Base-by-base conservation (phyloP, 768 basidiomycete species). In the Kwoniella heveanensis region DNA sequence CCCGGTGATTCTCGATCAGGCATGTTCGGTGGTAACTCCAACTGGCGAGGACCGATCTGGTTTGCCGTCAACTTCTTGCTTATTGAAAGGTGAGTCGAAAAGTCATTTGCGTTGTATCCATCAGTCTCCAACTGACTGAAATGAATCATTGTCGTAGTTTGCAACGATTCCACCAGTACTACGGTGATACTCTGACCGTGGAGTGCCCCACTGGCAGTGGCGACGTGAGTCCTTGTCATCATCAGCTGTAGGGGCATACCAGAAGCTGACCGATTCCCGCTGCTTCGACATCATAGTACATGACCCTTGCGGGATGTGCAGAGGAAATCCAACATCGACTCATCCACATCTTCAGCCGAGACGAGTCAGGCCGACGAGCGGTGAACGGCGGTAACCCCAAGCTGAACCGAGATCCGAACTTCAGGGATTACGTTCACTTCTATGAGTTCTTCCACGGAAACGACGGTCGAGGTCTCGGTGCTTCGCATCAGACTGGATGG, bases 321-420 rank as follows among this genome's bases (percentile, higher is more conserved):
- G 95, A 97, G 74, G 96, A 99, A 80, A 93, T 99, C 60, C 96
- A 98, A 80, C 95, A 98, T 77, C 88, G 96, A n/a, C 88, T 98
- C 66, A 99, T 98, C 60, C 93, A 98, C 79, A 92, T 99, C 72
- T 99, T 99, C 74, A 88, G 91, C n/a, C 87, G 93, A 26, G 95
- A 99, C 76, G 79, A 86, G 66, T 85, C 91, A 64, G 93, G 94
- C 10, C 85, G 86, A 65, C 84, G 96, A 44, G 93, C 96, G 0
- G 90, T 89, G 19, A 98, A 99, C 75, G 96, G 94, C 21, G 92
- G 92, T 7, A 89, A 89, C 73, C 83, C 86, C 36, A 90, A 88
- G 78, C 82, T 99, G 68, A 91, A 99, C 79, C 83, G 85, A 61
- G 96, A 99, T 78, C 92, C 93, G 17, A 86, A 96, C 82, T 99